Percentiles rank a stretch among this genome's conserved stretches.
phyloP scores from a whole-genome alignment of 2,329 filamentous ascomycete species.

The Diaporthe humulicola region DNA sequence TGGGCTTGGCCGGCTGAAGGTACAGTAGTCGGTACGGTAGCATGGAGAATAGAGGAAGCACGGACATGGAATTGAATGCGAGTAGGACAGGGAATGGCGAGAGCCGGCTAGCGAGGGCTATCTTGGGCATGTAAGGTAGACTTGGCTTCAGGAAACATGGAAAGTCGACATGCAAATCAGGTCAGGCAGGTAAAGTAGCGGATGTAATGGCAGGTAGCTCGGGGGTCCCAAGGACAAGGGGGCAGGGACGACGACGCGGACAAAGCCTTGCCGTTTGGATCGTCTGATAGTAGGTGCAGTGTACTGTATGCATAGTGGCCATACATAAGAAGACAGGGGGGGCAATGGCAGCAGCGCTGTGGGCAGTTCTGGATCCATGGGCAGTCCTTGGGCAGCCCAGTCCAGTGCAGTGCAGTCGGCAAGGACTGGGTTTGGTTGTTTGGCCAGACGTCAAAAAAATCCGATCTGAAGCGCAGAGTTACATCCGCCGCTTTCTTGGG shows the following conservation, averaged over 20 bases:
- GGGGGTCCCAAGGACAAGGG: conserved; percentile 38
- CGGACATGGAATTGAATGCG: neutral
- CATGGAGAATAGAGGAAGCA: neutral
- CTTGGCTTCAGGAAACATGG: conserved; percentile 20
- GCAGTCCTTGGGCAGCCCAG: conserved; percentile 8
- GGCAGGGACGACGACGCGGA: neutral
- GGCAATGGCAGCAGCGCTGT: neutral
- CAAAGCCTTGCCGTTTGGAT: conserved; percentile 33
- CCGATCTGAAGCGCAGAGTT: conserved; percentile 31
- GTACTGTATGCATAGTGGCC: conserved; percentile 33
- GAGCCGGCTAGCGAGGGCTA: conserved; percentile 33
- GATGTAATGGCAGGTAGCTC: conserved; percentile 34
- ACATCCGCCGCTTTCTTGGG: conserved; percentile 29
- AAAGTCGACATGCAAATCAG: conserved; percentile 29
- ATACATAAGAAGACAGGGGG: conserved; percentile 28
- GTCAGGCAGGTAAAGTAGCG: conserved; percentile 5
- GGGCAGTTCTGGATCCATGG: neutral
- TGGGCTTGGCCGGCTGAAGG: conserved; percentile 23
- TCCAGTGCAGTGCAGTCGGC: neutral
- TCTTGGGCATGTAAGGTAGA: neutral
- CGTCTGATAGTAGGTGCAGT: conserved; percentile 26
- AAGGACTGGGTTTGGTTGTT: neutral
- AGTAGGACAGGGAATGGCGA: conserved; percentile 34
- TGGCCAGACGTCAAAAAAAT: conserved; percentile 27
- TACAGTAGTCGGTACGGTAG: conserved; percentile 18